Percentiles rank a stretch among this genome's conserved stretches.
These are phyloP conservation scores for Euphrasia confusa DNA, from an alignment of 257 asterid species.

Conservation along the genomic window DNA sequence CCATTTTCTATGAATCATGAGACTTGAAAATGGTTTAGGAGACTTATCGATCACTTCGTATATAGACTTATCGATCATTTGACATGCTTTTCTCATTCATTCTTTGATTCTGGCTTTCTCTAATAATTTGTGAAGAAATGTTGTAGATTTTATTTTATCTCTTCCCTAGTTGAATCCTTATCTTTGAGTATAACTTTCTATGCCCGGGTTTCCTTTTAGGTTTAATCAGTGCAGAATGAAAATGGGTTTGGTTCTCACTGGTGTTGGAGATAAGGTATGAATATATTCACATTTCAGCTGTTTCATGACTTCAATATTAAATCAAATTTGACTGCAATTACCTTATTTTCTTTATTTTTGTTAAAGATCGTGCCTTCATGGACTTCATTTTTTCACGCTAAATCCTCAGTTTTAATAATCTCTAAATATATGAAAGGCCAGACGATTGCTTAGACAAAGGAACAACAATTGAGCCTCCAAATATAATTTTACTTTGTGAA, in stretches of 20 bases:
- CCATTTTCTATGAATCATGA: neutral
- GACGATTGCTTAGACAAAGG: neutral
- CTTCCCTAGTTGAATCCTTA: slow-evolving; percentile 24
- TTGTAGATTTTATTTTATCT: slow-evolving; percentile 13
- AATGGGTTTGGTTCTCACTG: slow-evolving; percentile 84
- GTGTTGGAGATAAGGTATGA: slow-evolving; percentile 87
- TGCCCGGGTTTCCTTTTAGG: slow-evolving; percentile 40
- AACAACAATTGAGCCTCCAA: neutral
- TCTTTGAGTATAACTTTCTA: slow-evolving; percentile 20
- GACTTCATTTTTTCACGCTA: neutral
- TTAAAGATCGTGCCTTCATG: neutral
- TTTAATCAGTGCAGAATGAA: slow-evolving; percentile 83
- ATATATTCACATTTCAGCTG: slow-evolving; percentile 24
- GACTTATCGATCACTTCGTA: neutral
- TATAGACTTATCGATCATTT: neutral
- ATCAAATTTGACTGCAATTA: slow-evolving; percentile 1
- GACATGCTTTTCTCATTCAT: slow-evolving; percentile 2
- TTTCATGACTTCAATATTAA: neutral
- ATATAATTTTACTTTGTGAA: neutral
- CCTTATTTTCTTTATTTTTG: neutral
- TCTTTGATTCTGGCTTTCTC: slow-evolving; percentile 3
- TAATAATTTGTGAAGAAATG: slow-evolving; percentile 6
- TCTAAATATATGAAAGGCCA: neutral
- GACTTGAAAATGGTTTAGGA: neutral
- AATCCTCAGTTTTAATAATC: neutral